Conservation (phyloP, 805 yeast genomes). For the Starmerella asiatica region DNA sequence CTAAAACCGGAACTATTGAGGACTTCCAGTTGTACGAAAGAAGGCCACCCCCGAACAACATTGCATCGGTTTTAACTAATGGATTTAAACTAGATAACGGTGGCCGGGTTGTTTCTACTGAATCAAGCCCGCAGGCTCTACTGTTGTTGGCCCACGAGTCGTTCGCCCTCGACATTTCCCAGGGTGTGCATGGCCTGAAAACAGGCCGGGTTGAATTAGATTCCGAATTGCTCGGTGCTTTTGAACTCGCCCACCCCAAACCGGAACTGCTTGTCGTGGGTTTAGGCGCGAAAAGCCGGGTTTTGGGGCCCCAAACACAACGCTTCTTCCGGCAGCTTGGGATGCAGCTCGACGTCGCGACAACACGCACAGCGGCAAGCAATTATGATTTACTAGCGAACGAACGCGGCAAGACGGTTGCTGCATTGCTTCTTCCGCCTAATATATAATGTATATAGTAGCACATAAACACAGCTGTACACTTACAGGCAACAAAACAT, state of each 20-base stretch:
- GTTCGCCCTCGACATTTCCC: conserved; percentile 41
- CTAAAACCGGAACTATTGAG: conserved; percentile 21
- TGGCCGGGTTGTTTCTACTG: conserved; percentile 29
- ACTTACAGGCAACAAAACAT: no score
- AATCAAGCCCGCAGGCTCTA: conserved; percentile 22
- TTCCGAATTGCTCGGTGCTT: conserved; percentile 33
- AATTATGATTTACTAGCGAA: conserved; percentile 65
- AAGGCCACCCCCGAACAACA: conserved; percentile 36
- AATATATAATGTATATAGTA: no score
- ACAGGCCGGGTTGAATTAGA: conserved; percentile 43
- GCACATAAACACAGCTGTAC: no score
- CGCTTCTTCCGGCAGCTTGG: conserved; percentile 43
- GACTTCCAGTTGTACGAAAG: conserved; percentile 36
- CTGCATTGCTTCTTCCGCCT: conserved; percentile 60
- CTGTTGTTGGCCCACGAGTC: conserved; percentile 36
- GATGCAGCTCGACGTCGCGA: conserved; percentile 55
- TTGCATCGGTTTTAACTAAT: conserved; percentile 38
- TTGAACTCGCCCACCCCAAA: conserved; percentile 51
- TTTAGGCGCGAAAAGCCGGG: conserved; percentile 46
- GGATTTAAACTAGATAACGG: conserved; percentile 47
- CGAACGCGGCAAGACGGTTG: conserved; percentile 54
- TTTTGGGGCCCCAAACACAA: conserved; percentile 45
- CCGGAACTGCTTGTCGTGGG: conserved; percentile 69
- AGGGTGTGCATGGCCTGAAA: conserved; percentile 33
- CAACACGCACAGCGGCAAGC: conserved; percentile 49